Evolutionary conservation across 2,329 filamentous ascomycete genomes (phyloP).

Genomic region (Lojkania enalia): DNA sequence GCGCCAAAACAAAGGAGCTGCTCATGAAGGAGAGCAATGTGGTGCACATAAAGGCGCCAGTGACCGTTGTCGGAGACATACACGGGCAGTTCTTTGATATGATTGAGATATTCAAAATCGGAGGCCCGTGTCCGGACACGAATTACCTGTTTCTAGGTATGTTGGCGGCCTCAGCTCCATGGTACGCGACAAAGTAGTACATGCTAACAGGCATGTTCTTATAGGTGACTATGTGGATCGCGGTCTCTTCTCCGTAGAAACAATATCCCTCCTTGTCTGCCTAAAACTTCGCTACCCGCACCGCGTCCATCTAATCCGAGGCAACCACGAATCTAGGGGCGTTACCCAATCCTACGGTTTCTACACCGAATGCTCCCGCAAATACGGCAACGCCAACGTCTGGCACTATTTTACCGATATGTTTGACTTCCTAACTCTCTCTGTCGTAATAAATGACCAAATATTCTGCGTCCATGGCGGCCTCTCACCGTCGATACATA

Average conservation of each 20-base stretch:
- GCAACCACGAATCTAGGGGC: constrained; percentile 96
- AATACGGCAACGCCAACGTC: constrained; percentile 97
- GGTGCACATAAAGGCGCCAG: constrained; percentile 91
- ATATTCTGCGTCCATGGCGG: constrained; percentile 99
- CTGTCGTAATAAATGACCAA: constrained; percentile 97
- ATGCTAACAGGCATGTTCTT: constrained; percentile 13
- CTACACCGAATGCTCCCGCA: constrained; percentile 96
- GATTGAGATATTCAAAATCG: constrained; percentile 99
- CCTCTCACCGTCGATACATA: constrained; percentile 75
- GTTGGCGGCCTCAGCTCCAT: constrained; percentile 20
- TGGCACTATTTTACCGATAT: constrained; percentile 99
- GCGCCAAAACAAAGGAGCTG: constrained; percentile 97
- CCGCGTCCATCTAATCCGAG: constrained; percentile 92
- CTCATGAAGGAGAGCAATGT: constrained; percentile 99
- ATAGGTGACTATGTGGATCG: constrained; percentile 96
- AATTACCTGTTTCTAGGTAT: constrained; percentile 96
- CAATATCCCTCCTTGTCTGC: constrained; percentile 95
- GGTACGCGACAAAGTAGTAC: constrained; percentile 23
- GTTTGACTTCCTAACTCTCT: constrained; percentile 97
- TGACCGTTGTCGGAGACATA: constrained; percentile 97
- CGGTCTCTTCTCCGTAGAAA: constrained; percentile 98
- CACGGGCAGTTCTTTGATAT: constrained; percentile 99
- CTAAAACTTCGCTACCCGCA: constrained; percentile 95
- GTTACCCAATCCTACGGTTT: constrained; percentile 99
- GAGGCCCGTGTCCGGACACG: constrained; percentile 94